These are phyloP conservation scores for Exutisphaerella laricina DNA, from an alignment of 2,329 filamentous ascomycete genomes.

Conservation along the genomic window DNA sequence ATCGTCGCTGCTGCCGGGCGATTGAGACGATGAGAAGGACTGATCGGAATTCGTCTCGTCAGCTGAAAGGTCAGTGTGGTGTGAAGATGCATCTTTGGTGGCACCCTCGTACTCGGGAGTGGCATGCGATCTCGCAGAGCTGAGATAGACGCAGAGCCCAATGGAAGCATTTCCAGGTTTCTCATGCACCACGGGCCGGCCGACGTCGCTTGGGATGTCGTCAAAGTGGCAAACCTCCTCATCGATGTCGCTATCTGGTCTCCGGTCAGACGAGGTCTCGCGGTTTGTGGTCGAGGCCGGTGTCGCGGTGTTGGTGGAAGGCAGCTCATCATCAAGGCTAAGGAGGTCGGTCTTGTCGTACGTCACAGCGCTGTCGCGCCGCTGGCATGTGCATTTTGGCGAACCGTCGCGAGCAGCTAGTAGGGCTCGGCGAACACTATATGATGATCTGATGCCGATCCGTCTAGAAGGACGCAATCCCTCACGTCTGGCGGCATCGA, in stretches of 20 bases:
- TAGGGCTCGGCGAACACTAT: neutral
- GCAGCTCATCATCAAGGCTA: neutral
- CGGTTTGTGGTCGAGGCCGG: neutral
- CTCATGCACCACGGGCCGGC: neutral
- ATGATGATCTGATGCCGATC: neutral
- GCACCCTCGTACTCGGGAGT: neutral
- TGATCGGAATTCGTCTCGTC: no score
- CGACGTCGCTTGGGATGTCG: neutral
- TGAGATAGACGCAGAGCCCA: constrained; percentile 5
- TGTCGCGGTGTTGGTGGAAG: neutral
- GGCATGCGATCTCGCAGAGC: neutral
- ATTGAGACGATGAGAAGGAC: no score
- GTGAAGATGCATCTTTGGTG: neutral
- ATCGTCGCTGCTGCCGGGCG: no score
- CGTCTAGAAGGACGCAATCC: neutral
- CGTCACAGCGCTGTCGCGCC: neutral
- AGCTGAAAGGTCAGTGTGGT: neutral
- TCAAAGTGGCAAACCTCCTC: neutral
- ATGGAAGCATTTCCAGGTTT: neutral
- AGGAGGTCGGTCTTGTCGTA: neutral
- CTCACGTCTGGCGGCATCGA: no score
- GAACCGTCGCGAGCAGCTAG: neutral
- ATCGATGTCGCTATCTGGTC: neutral
- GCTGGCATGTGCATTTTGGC: neutral
- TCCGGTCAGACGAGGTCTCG: neutral